Conservation (phyloP, 805 yeast genomes). For the Candida namnaoensis region DNA sequence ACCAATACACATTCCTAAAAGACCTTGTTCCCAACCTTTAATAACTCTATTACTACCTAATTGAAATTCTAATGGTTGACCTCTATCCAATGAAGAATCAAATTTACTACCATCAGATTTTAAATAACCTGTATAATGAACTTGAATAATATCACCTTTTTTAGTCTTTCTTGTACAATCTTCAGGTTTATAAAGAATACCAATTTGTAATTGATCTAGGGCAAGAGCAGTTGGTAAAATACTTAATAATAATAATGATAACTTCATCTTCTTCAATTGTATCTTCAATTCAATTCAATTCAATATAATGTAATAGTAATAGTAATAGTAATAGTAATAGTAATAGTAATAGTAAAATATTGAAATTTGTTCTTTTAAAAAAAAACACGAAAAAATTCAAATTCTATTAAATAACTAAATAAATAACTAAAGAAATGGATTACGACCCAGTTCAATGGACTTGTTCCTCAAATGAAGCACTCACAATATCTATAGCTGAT, state of each 20-base stretch:
- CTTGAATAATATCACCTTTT: constrained; percentile 60
- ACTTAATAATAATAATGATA: too few species aligned
- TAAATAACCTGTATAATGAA: constrained; percentile 73
- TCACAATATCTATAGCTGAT: constrained; percentile 52
- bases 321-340: too few species aligned
- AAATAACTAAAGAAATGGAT: constrained; percentile 17
- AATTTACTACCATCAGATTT: constrained; percentile 63
- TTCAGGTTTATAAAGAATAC: constrained; percentile 37
- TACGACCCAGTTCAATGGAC: constrained; percentile 73
- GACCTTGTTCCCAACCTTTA: constrained; percentile 32
- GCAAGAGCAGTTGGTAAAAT: constrained; percentile 8
- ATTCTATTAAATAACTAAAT: too few species aligned
- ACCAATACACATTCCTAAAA: constrained; percentile 71
- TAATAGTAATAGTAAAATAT: too few species aligned
- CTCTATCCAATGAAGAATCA: constrained; percentile 63
- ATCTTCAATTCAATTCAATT: too few species aligned
- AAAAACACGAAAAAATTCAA: too few species aligned
- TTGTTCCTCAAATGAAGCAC: constrained; percentile 57
- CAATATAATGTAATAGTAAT: too few species aligned
- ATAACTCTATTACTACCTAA: constrained; percentile 79
- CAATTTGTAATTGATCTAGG: constrained; percentile 15
- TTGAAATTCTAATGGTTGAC: constrained; percentile 59
- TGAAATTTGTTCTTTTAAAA: too few species aligned
- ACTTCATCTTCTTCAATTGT: too few species aligned
- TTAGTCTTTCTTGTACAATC: constrained; percentile 49